Base-by-base conservation (phyloP, 2,329 filamentous ascomycete genomes). In the Colletotrichum phormii region DNA sequence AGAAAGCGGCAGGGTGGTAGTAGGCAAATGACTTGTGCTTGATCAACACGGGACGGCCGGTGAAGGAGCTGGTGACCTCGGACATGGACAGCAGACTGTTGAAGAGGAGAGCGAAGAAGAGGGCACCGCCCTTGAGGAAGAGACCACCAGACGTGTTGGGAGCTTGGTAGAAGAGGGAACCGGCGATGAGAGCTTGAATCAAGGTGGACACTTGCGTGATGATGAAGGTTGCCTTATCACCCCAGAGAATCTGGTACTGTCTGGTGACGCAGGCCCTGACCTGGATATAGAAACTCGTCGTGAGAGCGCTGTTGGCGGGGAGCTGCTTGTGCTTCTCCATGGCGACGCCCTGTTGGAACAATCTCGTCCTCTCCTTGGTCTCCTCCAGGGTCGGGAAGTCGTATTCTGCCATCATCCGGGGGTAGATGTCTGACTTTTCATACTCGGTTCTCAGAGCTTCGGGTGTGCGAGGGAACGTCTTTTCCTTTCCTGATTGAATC, bases 161-260 rank as follows among this genome's bases (percentile, higher is more conserved):
- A 0, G 91, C 88, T 67, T 91, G 86, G 81, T 93, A 94, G 81
- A 94, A 94, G 4, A 93, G 84, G 0, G 91, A 93, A 7, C 91
- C 91, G 1, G 87, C 85, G 70, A 93, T 88, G 5, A 94, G 80
- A 0, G 91, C 90, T 76, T 92, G 89, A 0, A 85, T 76, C 8
- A 93, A 77, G 1, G 88, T 90, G 0, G 87, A 86, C 5, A 84
- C 80, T 75, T 92, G 90, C 77, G 91, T 92, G 81, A 92, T 90
- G 73, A 91, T 75, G 51, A 92, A 89, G 0, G 89, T 91, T 0
- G 88, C 84, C 75, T 90, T 91, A 79, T 93, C 90, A 53, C 91
- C 91, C 85, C 87, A 89, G 1, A 93, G 77, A 33, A 93, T 90
- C 75, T 92, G 89, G 74, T 92, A 93, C 74, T 93, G 90, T 5